Evolutionary conservation across 2,329 filamentous ascomycete species (phyloP).

Genomic region (Hymenoscyphus infarciens): DNA sequence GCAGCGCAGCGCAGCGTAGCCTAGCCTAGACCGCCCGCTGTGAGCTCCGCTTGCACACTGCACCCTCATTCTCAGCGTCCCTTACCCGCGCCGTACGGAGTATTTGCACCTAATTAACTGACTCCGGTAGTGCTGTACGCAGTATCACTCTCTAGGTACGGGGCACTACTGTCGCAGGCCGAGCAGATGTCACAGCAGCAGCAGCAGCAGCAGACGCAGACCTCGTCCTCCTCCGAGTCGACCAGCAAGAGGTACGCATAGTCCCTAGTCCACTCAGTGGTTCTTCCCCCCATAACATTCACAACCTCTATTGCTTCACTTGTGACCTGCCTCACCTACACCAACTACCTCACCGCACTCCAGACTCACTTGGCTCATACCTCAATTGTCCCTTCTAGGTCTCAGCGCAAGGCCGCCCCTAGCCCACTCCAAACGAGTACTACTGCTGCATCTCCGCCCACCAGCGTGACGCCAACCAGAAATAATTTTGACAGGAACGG

Average conservation of each 20-base stretch:
- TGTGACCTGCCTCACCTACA: not conserved
- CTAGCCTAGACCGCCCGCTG: not conserved
- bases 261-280: not conserved
- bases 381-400: slow-evolving; percentile 22
- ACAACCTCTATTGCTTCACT: not conserved
- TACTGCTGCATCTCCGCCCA: slow-evolving; percentile 29
- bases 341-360: too few species aligned
- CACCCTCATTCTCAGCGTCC: not conserved
- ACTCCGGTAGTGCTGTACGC: too few species aligned
- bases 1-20: not conserved
- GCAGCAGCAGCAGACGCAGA: too few species aligned
- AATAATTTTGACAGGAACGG: slow-evolving; percentile 27
- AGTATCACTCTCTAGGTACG: too few species aligned
- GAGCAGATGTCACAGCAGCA: too few species aligned
- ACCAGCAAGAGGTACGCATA: slow-evolving; percentile 1
- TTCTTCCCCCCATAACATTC: not conserved
- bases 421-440: slow-evolving; percentile 36
- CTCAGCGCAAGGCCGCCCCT: slow-evolving; percentile 34
- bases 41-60: not conserved
- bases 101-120: too few species aligned
- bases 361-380: not conserved
- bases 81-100: not conserved
- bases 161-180: too few species aligned
- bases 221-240: not conserved
- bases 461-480: slow-evolving; percentile 34